Evolutionary conservation across 371 early-diverging fungal species (phyloP), one percentile per base, ranked within the genome.

Genomic region (Dinochytrium kinnereticum): DNA sequence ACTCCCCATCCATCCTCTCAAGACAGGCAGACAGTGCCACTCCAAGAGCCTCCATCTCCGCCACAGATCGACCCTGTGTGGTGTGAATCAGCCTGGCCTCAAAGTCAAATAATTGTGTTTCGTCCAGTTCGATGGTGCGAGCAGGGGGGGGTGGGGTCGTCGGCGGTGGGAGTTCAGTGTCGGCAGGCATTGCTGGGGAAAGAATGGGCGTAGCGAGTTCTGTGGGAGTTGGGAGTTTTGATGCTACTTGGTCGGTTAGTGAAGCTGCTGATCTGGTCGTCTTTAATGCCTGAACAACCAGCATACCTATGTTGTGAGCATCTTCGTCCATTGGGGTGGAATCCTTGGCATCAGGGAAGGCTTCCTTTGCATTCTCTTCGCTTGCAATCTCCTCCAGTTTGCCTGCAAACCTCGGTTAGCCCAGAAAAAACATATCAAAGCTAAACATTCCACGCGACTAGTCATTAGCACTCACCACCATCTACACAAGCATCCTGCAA

Each of bases 11-110:
- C 31, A 24, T 17, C n/a, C 75, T 30, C 28, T 30, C 59, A 30
- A 70, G 67, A 1, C 55, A 70, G 15, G 57, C 67, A 33, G 71
- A 36, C 71, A 75, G 30, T 13, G 75, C 75, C 53, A 75, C 75
- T 7, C 71, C 75, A 0, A 75, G 67, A 0, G 57, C 71, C 49
- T 75, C 75, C n/a, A 75, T 26, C 24, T 75, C 71, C 7, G 75
- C 64, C 26, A 75, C 75, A 28, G 75, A 65, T 17, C 39, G 10
- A 0, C 61, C 57, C 21, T 30, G 13, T 1, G 71, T 70, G 19
- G 33, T 24, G n/a, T 50, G 19, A 24, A 75, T 28, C 39, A 75
- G 34, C 3, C 39, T 40, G 10, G 21, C 24, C 44, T 51, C 75
- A 44, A 75, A 59, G 1, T 19, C 51, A 24, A 17, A 15, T 1